Base-by-base conservation (phyloP, 345 rosid species). In the Arabidopsis suecica region DNA sequence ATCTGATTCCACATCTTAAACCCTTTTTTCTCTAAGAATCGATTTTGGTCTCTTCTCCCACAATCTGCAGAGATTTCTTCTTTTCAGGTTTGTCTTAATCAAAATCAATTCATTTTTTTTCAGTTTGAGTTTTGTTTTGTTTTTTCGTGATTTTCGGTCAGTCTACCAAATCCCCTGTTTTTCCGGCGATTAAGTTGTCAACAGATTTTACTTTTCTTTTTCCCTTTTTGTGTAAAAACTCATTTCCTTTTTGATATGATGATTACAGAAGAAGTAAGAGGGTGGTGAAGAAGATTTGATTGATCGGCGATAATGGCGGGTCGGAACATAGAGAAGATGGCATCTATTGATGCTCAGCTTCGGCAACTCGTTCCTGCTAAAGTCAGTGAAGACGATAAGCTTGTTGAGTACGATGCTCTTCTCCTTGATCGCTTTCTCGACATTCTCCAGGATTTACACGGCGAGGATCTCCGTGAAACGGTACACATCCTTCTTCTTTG, bases 341-440 rank as follows among this genome's bases (percentile, higher is more conserved):
- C 96, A 60, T 95, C 99, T 2, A 95, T 95, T 68, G 99, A 95
- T 80, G 96, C 97, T 0, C 99, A 92, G 73, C 93, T 95, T 60
- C 85, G 97, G 69, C 90, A 79, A 50, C 79, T 95, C 65, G 97
- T 81, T 63, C 99, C 99, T 23, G 72, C 78, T 44, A 92, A 85
- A 84, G 96, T 95, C 50, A 88, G 97, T 51, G 99, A 92, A 81
- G 99, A 95, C 82, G 99, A 95, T 67, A 95, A 95, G 79, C 74
- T 95, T 80, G 79, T 95, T 54, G 99, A 95, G 81, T 95, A 95
- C 70, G 99, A 95, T 72, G 99, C 97, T 78, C 68, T 95, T 73
- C 89, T 95, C 78, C 81, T 92, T 79, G 99, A 92, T 85, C 92
- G 97, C 18, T 95, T 95, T 73, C 97, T 95, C 38, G 99, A 92